A percentile compares a stretch with the other conserved stretches of the same genome.
phyloP scores from a whole-genome alignment of 1,284 basidiomycete genomes.

The Boletellus dicymbophilus region DNA sequence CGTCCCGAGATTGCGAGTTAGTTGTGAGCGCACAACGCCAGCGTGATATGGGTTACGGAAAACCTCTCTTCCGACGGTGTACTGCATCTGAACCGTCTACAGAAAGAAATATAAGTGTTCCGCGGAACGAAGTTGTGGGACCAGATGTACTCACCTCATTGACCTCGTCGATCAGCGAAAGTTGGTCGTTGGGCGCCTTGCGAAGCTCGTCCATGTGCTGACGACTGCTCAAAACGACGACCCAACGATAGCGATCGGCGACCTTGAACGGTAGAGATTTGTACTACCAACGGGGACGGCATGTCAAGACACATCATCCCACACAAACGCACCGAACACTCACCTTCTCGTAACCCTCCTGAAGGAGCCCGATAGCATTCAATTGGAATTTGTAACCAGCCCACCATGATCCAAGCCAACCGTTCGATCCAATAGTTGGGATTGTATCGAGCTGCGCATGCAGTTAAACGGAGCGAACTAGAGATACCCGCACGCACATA shows the following conservation, averaged over 20 bases:
- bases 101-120: background rate
- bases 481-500: background rate
- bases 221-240: constrained; percentile 38
- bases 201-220: constrained; percentile 42
- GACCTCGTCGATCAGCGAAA: constrained; percentile 38
- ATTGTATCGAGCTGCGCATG: constrained; percentile 8
- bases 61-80: constrained; percentile 29
- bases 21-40: constrained; percentile 25
- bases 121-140: background rate
- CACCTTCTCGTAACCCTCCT: constrained; percentile 21
- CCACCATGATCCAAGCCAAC: constrained; percentile 16
- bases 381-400: constrained; percentile 13
- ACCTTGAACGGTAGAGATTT: constrained; percentile 42
- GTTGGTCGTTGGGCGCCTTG: constrained; percentile 37
- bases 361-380: constrained; percentile 12
- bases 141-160: constrained; percentile 30
- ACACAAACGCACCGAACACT: background rate
- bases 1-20: constrained; percentile 33
- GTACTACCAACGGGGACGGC: background rate
- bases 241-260: constrained; percentile 39
- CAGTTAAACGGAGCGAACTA: background rate
- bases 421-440: constrained; percentile 20
- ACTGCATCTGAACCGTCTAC: constrained; percentile 25
- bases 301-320: background rate
- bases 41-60: constrained; percentile 30